These are phyloP conservation scores for Coemansia sp. DNA, from an alignment of 192 early-diverging fungal genomes.

Conservation along the genomic window DNA sequence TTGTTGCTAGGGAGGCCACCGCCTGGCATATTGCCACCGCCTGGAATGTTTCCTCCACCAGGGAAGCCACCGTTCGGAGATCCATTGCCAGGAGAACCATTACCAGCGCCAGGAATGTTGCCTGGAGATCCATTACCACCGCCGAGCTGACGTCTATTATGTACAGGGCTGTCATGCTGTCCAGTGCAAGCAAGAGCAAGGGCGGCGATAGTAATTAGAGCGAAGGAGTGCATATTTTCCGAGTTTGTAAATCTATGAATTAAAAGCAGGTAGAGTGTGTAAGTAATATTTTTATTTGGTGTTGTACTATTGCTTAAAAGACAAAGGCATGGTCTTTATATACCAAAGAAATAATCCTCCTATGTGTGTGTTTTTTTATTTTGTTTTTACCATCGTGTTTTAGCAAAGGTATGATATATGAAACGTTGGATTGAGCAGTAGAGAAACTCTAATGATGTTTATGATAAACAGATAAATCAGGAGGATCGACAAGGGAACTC, in stretches of 20 bases:
- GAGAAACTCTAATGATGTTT: background rate
- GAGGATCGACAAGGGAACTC: background rate
- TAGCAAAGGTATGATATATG: background rate
- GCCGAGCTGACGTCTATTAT: background rate
- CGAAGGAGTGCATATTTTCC: background rate
- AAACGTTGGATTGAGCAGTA: conserved; percentile 4
- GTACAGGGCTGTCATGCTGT: background rate
- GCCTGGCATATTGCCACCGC: background rate
- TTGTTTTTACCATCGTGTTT: background rate
- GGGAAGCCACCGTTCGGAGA: background rate
- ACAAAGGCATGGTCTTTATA: background rate
- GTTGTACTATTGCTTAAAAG: background rate
- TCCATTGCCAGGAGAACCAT: background rate
- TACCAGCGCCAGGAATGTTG: background rate
- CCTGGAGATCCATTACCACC: background rate
- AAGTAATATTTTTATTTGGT: background rate
- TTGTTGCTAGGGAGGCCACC: background rate
- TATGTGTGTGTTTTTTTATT: background rate
- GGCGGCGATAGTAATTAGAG: background rate
- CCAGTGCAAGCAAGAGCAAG: background rate
- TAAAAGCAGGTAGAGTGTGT: conserved; percentile 6
- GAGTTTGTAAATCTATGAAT: background rate
- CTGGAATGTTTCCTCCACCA: background rate
- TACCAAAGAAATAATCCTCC: background rate
- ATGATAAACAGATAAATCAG: background rate